Evolutionary conservation across 305 asterid genomes (phyloP).

Genomic region (Fraxinus paxiana): DNA sequence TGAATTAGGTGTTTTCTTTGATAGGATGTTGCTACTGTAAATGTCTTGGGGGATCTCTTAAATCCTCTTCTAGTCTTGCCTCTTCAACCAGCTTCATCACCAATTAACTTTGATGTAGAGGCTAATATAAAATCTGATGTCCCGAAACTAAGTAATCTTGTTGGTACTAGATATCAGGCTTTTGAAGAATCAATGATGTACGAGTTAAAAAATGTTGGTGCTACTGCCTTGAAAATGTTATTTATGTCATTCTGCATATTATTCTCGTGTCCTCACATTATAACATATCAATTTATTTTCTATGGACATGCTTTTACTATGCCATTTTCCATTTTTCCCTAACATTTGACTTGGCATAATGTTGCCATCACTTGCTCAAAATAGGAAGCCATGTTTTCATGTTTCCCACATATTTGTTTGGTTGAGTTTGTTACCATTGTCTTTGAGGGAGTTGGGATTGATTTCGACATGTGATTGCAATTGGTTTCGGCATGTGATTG

Average conservation of each 20-base stretch:
- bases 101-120: constrained; percentile 35
- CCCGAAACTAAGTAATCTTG: constrained; percentile 44
- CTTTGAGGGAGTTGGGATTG: not conserved
- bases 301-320: not conserved
- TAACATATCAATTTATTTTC: not conserved
- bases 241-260: not conserved
- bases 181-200: constrained; percentile 73
- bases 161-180: constrained; percentile 64
- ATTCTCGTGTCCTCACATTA: not conserved
- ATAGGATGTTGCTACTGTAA: no score
- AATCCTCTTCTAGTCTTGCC: constrained; percentile 76
- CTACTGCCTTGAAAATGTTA: not conserved
- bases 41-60: constrained; percentile 49
- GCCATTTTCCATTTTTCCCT: not conserved
- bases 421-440: not conserved
- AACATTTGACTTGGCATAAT: not conserved
- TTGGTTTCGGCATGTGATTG: not conserved
- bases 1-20: not conserved
- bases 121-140: constrained; percentile 34
- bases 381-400: not conserved
- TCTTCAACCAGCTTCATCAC: constrained; percentile 49
- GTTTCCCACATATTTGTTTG: not conserved
- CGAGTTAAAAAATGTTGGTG: constrained; percentile 59
- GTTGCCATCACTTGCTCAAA: not conserved
- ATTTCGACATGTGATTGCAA: not conserved